Base-by-base conservation (phyloP, 78 protist species). In the Dictyostelium brefeldianum region DNA sequence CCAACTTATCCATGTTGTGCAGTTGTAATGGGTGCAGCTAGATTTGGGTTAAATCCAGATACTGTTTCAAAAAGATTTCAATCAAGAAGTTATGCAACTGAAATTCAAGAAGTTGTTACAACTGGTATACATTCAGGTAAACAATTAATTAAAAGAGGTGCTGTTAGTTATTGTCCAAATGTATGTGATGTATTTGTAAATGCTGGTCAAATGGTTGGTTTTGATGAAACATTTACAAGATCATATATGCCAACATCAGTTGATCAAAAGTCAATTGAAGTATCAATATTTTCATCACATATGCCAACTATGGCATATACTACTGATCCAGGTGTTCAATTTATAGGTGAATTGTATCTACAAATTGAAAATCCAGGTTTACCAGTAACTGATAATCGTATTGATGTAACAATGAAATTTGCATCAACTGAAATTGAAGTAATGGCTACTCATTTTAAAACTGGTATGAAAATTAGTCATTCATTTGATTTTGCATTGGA, bases 331-430 rank as follows among this genome's bases (percentile, higher is more conserved):
- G 73, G 73, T 9, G 29, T 65, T 20, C 29, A 17, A 20, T 65
- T 65, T 5, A 22, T 22, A 2, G 73, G 46, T 10, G 73, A 65
- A 65, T 10, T 65, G 1, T 25, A 25, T 25, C 36, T 65, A 0
- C 0, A 1, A 5, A 11, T 65, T 9, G 27, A 2, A 1, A 20
- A 65, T 65, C 12, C 73, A 11, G 18, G 3, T 1, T 11, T 9
- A 17, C 12, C 20, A 22, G 17, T 65, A 17, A 20, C 12, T 10
- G 73, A 65, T 22, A 17, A 22, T 2, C 29, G 46, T 25, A 22
- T 65, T 22, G 17, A 65, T 65, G 73, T 65, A 17, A 18, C 29
- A 22, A 65, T 65, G 73, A 65, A 65, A 65, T 65, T 65, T 65
- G 73, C 18, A 18, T 25, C n/a, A 17, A 65, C 73, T 22, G 73